A percentile compares a stretch with the other conserved stretches of the same genome.
These are phyloP conservation scores for Colletotrichum euphorbiae DNA, from an alignment of 2,329 filamentous ascomycete genomes.

Conservation along the genomic window DNA sequence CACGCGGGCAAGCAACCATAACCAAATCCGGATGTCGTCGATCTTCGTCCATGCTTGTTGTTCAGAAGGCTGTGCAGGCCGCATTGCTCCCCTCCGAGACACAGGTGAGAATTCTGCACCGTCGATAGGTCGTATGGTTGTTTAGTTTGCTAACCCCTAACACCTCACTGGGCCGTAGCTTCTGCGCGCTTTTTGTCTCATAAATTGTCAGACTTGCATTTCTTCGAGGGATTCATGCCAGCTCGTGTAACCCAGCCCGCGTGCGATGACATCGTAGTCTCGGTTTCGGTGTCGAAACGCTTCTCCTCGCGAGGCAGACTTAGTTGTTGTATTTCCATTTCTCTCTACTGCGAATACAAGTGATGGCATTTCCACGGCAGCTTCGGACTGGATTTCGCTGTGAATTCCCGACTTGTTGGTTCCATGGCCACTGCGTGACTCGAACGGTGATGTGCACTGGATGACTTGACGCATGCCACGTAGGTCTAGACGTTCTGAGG, in stretches of 20 bases:
- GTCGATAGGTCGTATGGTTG: slow-evolving; percentile 17
- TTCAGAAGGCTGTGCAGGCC: slow-evolving; percentile 29
- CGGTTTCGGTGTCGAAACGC: neutral
- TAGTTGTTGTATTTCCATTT: neutral
- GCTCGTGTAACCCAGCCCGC: neutral
- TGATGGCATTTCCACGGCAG: neutral
- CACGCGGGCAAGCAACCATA: slow-evolving; percentile 34
- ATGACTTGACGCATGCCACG: slow-evolving; percentile 6
- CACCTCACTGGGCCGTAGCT: slow-evolving; percentile 6
- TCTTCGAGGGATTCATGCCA: neutral
- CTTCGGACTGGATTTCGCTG: slow-evolving; percentile 6
- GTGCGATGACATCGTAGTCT: slow-evolving; percentile 7
- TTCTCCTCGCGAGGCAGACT: neutral
- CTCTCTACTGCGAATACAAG: neutral
- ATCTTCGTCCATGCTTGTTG: slow-evolving; percentile 23
- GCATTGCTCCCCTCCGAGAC: slow-evolving; percentile 26
- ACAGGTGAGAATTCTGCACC: slow-evolving; percentile 26
- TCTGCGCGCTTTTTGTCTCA: slow-evolving; percentile 20
- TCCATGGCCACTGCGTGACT: neutral
- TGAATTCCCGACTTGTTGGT: neutral
- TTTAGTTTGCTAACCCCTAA: slow-evolving; percentile 24
- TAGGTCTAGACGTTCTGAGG: neutral
- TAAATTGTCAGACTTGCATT: slow-evolving; percentile 28
- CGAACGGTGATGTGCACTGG: neutral
- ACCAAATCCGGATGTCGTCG: slow-evolving; percentile 28